Conservation (phyloP, 1,284 basidiomycete genomes). For the Heterobasidion occidentale region DNA sequence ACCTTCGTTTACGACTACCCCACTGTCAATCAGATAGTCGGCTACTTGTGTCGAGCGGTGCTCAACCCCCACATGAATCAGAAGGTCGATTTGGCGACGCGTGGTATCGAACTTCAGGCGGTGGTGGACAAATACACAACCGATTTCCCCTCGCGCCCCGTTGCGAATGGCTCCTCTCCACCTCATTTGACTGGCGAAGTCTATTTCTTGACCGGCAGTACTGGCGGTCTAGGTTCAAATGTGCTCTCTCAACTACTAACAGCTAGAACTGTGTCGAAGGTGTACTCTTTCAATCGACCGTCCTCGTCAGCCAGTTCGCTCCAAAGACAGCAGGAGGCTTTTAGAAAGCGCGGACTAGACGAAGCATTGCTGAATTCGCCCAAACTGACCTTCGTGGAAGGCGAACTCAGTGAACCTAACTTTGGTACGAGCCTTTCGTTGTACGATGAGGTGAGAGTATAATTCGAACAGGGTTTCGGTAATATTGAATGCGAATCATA, state of each 20-base stretch:
- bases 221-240: slow-evolving; percentile 25
- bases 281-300: slow-evolving; percentile 27
- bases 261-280: slow-evolving; percentile 12
- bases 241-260: slow-evolving; percentile 20
- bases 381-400: slow-evolving; percentile 23
- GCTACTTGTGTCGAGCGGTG: slow-evolving; percentile 13
- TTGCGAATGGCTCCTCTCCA: not conserved
- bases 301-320: slow-evolving; percentile 9
- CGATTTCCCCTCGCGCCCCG: slow-evolving; percentile 17
- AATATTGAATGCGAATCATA: not conserved
- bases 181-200: slow-evolving; percentile 10
- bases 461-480: not conserved
- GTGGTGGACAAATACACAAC: slow-evolving; percentile 25
- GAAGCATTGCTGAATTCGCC: slow-evolving; percentile 9
- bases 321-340: slow-evolving; percentile 19
- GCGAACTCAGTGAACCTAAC: slow-evolving; percentile 12
- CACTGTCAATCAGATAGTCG: slow-evolving; percentile 20
- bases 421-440: slow-evolving; percentile 16
- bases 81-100: slow-evolving; percentile 6
- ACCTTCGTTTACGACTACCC: slow-evolving; percentile 29
- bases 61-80: slow-evolving; percentile 7
- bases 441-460: slow-evolving; percentile 15
- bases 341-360: slow-evolving; percentile 19
- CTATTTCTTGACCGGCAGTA: slow-evolving; percentile 29
- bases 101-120: slow-evolving; percentile 17